Conservation (phyloP, 345 rosid species). For the Geranium rotundifolium region DNA sequence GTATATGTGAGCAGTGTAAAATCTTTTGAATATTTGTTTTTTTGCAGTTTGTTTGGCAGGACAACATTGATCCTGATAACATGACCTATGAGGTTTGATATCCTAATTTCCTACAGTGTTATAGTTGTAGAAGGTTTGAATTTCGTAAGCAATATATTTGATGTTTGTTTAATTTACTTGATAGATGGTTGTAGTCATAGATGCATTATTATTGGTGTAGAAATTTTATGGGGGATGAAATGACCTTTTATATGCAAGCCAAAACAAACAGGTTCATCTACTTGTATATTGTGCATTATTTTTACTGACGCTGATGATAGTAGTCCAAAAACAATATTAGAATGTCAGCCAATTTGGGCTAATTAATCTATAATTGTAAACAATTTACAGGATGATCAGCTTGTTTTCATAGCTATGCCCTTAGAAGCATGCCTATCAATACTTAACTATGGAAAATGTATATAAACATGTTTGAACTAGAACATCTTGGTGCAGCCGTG, state of each 20-base stretch:
- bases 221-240: neutral
- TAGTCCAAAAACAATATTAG: neutral
- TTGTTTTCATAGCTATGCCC: no score
- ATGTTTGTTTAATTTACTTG: neutral
- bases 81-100: constrained; percentile 65
- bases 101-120: constrained; percentile 1
- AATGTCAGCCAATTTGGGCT: neutral
- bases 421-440: neutral
- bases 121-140: neutral
- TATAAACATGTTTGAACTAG: neutral
- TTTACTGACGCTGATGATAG: neutral
- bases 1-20: neutral
- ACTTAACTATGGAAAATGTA: neutral
- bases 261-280: neutral
- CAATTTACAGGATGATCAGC: no score
- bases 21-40: constrained; percentile 3
- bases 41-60: constrained; percentile 55
- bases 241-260: neutral
- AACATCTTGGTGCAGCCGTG: neutral
- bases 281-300: neutral
- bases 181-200: neutral
- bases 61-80: constrained; percentile 47
- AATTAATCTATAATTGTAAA: no score
- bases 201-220: neutral
- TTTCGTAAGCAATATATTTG: neutral